Conservation (phyloP, 2,329 filamentous ascomycete genomes). For the Alternaria sp. region DNA sequence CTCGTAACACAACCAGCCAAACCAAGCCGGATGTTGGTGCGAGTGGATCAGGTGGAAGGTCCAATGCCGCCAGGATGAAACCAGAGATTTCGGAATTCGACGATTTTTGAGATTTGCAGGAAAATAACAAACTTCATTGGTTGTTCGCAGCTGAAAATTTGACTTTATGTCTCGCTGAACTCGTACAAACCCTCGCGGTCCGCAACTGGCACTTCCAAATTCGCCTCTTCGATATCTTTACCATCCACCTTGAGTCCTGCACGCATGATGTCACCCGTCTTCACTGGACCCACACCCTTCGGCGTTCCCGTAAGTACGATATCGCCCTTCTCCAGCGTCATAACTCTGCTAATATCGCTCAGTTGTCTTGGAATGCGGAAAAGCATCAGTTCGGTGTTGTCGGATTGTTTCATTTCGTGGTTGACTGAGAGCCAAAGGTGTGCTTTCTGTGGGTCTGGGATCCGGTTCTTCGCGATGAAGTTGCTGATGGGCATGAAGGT, state of each 20-base stretch:
- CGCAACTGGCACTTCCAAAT: slow-evolving; percentile 82
- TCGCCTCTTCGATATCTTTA: slow-evolving; percentile 83
- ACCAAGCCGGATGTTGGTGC: neutral
- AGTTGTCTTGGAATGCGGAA: slow-evolving; percentile 88
- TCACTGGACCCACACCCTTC: slow-evolving; percentile 89
- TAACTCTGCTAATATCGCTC: slow-evolving; percentile 91
- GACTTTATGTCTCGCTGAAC: slow-evolving; percentile 65
- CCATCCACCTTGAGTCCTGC: slow-evolving; percentile 82
- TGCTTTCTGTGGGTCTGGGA: slow-evolving; percentile 86
- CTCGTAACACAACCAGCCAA: neutral
- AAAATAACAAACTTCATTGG: slow-evolving; percentile 1
- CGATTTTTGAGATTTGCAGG: slow-evolving; percentile 2
- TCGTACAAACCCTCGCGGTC: slow-evolving; percentile 80
- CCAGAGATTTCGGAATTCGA: slow-evolving; percentile 7
- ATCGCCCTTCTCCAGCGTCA: slow-evolving; percentile 91
- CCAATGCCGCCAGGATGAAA: neutral
- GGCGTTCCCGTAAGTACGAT: slow-evolving; percentile 96
- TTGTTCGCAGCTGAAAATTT: neutral
- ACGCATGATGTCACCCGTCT: slow-evolving; percentile 84
- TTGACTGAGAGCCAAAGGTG: slow-evolving; percentile 89
- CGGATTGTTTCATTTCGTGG: slow-evolving; percentile 76
- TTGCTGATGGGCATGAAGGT: slow-evolving; percentile 91
- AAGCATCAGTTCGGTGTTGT: slow-evolving; percentile 93
- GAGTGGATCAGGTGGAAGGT: neutral
- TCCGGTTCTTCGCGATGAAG: slow-evolving; percentile 78